phyloP scores from a whole-genome alignment of 1,284 basidiomycete species.

The Puccinia polysora region DNA sequence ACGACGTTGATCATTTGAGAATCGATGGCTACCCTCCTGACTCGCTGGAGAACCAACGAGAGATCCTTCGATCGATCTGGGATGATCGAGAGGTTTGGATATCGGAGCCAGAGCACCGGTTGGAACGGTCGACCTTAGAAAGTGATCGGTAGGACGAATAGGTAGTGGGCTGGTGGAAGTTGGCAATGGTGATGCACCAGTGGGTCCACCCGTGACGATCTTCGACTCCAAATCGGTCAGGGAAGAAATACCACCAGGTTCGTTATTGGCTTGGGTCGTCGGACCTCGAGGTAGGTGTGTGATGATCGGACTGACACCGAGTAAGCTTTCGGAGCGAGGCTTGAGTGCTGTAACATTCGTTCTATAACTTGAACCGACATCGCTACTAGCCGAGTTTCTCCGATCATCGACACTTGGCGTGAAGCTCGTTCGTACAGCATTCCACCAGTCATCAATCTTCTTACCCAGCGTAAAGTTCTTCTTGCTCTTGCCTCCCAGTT shows the following conservation, averaged over 20 bases:
- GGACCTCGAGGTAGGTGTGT: not conserved
- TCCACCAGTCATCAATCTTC: slow-evolving; percentile 58
- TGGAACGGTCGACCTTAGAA: slow-evolving; percentile 1
- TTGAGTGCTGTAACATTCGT: not conserved
- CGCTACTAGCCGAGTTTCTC: not conserved
- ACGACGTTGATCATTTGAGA: slow-evolving; percentile 21
- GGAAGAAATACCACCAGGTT: slow-evolving; percentile 9
- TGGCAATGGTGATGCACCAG: not conserved
- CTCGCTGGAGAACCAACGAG: not conserved
- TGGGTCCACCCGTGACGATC: not conserved
- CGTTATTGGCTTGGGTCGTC: not conserved
- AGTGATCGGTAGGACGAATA: not conserved
- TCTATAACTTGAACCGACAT: slow-evolving; percentile 27
- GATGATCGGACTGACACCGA: not conserved
- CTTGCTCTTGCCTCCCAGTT: slow-evolving; percentile 58
- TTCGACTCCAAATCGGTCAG: not conserved
- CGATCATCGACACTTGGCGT: slow-evolving; percentile 48
- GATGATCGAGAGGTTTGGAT: not conserved
- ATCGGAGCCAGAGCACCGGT: slow-evolving; percentile 35
- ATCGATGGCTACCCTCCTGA: not conserved
- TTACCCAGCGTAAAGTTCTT: slow-evolving; percentile 53
- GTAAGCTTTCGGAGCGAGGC: not conserved
- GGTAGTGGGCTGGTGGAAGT: not conserved
- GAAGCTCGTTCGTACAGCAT: slow-evolving; percentile 55
- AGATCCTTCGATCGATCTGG: slow-evolving; percentile 9